Evolutionary conservation across 805 yeast genomes (phyloP).

Genomic region (Zygosaccharomyces gambellarensis): DNA sequence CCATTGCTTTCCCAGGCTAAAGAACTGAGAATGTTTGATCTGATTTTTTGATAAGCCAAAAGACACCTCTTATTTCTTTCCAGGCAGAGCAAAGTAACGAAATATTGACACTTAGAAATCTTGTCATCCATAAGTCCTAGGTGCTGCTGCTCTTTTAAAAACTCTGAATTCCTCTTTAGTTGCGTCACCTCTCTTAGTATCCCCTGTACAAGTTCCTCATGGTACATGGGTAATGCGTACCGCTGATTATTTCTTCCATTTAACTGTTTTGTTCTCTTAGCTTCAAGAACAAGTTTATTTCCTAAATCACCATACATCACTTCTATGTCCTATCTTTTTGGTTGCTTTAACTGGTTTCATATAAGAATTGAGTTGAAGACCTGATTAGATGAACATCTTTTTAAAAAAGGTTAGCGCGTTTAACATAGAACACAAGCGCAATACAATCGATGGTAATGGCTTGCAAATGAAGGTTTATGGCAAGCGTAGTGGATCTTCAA

Average conservation of each 20-base stretch:
- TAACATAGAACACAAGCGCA: not conserved
- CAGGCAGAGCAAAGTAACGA: conserved; percentile 62
- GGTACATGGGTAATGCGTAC: conserved; percentile 52
- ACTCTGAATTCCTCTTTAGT: conserved; percentile 53
- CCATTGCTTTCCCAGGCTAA: conserved; percentile 67
- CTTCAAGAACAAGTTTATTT: conserved; percentile 75
- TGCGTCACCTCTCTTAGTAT: conserved; percentile 69
- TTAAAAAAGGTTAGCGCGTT: conserved; percentile 6
- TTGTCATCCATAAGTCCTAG: conserved; percentile 35
- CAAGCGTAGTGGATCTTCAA: conserved; percentile 16
- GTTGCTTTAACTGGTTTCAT: not conserved
- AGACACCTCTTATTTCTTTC: conserved; percentile 86
- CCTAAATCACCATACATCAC: conserved; percentile 90
- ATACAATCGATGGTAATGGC: not conserved
- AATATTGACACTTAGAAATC: conserved; percentile 54
- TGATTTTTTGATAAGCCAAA: conserved; percentile 70
- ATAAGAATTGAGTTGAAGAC: not conserved
- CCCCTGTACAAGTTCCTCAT: conserved; percentile 62
- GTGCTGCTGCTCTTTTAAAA: conserved; percentile 35
- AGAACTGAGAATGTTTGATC: conserved; percentile 64
- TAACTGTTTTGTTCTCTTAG: conserved; percentile 68
- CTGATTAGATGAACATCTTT: not conserved
- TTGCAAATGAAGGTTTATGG: conserved; percentile 21
- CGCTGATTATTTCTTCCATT: conserved; percentile 33
- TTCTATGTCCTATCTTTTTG: not conserved